Evolutionary conservation across 495 filamentous ascomycete genomes (phyloP).

Genomic region (Cercophora newfieldiana): DNA sequence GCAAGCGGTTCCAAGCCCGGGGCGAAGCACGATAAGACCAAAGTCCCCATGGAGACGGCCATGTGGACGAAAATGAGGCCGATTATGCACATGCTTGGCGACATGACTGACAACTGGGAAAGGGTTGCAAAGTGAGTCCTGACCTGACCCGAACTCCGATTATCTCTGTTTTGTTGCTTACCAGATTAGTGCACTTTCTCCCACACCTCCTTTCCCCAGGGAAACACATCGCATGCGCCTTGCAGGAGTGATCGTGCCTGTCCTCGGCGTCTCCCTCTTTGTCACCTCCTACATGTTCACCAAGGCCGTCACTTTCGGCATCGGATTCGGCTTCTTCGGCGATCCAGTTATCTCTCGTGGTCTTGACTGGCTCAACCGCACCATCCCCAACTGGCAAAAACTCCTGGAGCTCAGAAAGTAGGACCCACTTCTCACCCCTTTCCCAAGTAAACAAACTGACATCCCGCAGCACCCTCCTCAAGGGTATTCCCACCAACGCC

Average conservation of each 20-base stretch:
- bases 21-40: constrained; percentile 73
- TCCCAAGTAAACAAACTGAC: constrained; percentile 3
- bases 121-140: constrained; percentile 68
- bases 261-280: constrained; percentile 60
- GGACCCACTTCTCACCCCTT: background rate
- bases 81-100: constrained; percentile 72
- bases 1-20: constrained; percentile 49
- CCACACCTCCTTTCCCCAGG: constrained; percentile 73
- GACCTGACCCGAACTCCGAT: background rate
- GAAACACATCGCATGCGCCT: constrained; percentile 63
- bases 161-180: background rate
- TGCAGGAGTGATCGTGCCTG: constrained; percentile 57
- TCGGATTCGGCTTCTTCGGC: constrained; percentile 77
- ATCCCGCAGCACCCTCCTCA: constrained; percentile 65
- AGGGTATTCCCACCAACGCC: constrained; percentile 85
- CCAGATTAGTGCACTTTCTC: constrained; percentile 62
- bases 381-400: constrained; percentile 74
- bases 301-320: constrained; percentile 63
- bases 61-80: constrained; percentile 76
- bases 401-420: constrained; percentile 69
- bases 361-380: constrained; percentile 61
- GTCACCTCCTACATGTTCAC: constrained; percentile 72
- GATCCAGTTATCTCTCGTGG: constrained; percentile 68
- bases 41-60: constrained; percentile 75
- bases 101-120: constrained; percentile 78